Conservation (phyloP, 2,329 filamentous ascomycete species). For the Ophiognomonia clavigignenti-juglandacearum region DNA sequence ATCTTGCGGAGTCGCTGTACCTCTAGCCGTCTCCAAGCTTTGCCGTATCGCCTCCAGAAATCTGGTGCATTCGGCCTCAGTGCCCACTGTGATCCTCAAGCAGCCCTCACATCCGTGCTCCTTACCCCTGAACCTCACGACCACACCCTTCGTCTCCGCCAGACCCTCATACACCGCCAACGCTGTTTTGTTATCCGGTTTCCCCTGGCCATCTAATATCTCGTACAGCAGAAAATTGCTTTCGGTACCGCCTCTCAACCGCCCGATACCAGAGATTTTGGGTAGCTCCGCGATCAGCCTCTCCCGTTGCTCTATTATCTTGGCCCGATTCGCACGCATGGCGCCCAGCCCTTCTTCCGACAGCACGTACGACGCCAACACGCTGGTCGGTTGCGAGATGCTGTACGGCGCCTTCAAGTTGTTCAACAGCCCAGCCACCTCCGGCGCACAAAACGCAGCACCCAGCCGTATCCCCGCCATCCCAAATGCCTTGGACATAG, state of each 20-base stretch:
- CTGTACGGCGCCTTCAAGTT: constrained; percentile 96
- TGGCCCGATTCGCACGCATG: constrained; percentile 67
- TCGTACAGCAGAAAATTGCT: constrained; percentile 92
- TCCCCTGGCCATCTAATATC: constrained; percentile 67
- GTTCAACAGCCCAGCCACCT: constrained; percentile 78
- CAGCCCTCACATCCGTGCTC: constrained; percentile 87
- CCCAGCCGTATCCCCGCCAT: constrained; percentile 90
- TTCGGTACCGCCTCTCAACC: constrained; percentile 71
- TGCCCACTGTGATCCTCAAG: constrained; percentile 87
- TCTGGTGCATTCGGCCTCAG: constrained; percentile 75
- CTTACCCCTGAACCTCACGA: constrained; percentile 89
- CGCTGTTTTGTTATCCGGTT: constrained; percentile 75
- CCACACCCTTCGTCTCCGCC: constrained; percentile 81
- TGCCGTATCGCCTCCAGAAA: constrained; percentile 66
- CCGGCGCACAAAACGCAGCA: constrained; percentile 70
- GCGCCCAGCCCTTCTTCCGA: constrained; percentile 60
- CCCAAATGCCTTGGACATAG: constrained; percentile 95
- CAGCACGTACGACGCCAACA: constrained; percentile 71
- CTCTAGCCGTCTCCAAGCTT: constrained; percentile 42
- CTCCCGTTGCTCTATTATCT: constrained; percentile 72
- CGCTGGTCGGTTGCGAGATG: constrained; percentile 81
- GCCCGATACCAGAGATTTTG: constrained; percentile 70
- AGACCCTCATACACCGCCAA: constrained; percentile 77
- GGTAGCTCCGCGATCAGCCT: constrained; percentile 70
- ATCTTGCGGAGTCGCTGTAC: constrained; percentile 20